phyloP scores from a whole-genome alignment of 2,329 filamentous ascomycete species.

The Phyllosticta capitalensis region DNA sequence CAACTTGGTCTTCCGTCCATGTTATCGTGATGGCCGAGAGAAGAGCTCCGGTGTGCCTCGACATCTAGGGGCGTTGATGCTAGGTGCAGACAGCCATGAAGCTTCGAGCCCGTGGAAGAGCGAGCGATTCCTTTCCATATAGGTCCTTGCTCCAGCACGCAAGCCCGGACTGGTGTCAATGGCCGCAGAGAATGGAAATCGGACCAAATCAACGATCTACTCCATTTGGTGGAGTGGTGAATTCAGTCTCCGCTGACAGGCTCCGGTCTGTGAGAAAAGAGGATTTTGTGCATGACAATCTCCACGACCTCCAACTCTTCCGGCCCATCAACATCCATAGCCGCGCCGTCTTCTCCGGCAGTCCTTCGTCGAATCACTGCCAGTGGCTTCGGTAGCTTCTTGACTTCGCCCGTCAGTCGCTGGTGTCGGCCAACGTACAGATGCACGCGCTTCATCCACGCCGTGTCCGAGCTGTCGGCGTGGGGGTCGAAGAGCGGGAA shows the following conservation, averaged over 20 bases:
- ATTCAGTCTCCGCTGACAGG: constrained; percentile 45
- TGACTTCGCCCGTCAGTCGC: constrained; percentile 79
- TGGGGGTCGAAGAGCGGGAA: constrained; percentile 63
- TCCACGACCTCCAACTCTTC: constrained; percentile 73
- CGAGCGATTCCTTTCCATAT: too few relatives aligned
- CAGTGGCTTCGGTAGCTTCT: constrained; percentile 69
- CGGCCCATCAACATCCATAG: constrained; percentile 13
- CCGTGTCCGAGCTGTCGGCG: constrained; percentile 42
- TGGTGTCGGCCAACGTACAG: constrained; percentile 85
- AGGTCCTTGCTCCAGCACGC: too few relatives aligned
- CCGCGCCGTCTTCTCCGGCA: constrained; percentile 15
- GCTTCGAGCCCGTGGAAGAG: too few relatives aligned
- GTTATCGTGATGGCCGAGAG: too few relatives aligned
- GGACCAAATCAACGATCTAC: too few relatives aligned
- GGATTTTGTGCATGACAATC: constrained; percentile 74
- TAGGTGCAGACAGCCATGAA: too few relatives aligned
- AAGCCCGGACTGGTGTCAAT: too few relatives aligned
- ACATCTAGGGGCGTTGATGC: too few relatives aligned
- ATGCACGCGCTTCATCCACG: constrained; percentile 86
- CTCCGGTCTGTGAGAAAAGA: constrained; percentile 78
- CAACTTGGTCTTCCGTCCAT: too few relatives aligned
- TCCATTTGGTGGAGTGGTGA: too few relatives aligned
- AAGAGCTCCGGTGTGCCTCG: too few relatives aligned
- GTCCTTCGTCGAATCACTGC: constrained; percentile 58
- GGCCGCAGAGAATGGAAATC: too few relatives aligned